Conservation (phyloP, 805 yeast genomes). For the Lipomyces lipofer region DNA sequence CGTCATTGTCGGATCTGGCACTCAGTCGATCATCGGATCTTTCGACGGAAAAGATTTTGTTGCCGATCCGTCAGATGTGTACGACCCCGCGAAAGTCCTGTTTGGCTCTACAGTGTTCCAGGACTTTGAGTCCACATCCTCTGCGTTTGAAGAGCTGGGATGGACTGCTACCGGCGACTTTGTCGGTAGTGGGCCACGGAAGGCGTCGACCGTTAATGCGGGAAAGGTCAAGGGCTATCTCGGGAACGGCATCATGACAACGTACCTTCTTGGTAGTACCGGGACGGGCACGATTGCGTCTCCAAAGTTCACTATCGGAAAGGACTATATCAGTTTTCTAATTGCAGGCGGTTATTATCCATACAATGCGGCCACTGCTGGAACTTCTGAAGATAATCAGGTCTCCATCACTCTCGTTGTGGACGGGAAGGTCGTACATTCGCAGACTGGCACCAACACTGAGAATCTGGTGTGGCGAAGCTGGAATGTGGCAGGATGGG, state of each 20-base stretch:
- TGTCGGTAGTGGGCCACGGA: slow-evolving; percentile 2
- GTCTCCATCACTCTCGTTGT: slow-evolving; percentile 4
- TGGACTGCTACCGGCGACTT: slow-evolving; percentile 24
- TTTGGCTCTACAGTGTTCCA: not conserved
- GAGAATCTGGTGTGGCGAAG: not conserved
- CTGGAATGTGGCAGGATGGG: not conserved
- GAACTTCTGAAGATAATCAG: not conserved
- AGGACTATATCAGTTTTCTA: not conserved
- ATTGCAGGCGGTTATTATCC: slow-evolving; percentile 6
- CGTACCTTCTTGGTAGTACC: not conserved
- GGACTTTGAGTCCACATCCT: slow-evolving; percentile 25
- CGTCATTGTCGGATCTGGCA: slow-evolving; percentile 45
- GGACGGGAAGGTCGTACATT: slow-evolving; percentile 2
- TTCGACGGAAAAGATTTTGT: slow-evolving; percentile 44
- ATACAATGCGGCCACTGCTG: slow-evolving; percentile 3
- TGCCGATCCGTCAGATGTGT: slow-evolving; percentile 35
- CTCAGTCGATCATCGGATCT: slow-evolving; percentile 46
- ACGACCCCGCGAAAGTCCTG: not conserved
- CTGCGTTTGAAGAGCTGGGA: slow-evolving; percentile 23
- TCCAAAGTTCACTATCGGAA: not conserved
- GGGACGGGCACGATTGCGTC: slow-evolving; percentile 1
- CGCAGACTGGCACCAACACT: slow-evolving; percentile 1
- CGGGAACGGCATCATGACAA: not conserved
- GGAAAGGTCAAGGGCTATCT: not conserved
- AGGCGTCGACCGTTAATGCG: not conserved